Evolutionary conservation across 768 basidiomycete genomes (phyloP).

Genomic region (Mycena amicta): DNA sequence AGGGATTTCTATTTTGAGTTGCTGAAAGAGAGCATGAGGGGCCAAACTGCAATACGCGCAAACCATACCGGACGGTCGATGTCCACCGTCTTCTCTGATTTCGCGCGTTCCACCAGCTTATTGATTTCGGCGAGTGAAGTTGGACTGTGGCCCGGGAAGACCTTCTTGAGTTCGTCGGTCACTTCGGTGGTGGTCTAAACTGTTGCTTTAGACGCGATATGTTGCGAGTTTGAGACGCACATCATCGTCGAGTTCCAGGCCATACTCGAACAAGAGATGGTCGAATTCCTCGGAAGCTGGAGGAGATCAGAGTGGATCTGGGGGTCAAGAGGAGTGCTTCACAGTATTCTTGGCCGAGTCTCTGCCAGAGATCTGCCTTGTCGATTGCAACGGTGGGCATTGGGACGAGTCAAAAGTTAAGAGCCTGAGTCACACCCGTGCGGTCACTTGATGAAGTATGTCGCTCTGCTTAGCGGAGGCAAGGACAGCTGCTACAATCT

Average conservation of each 20-base stretch:
- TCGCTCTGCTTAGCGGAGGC: constrained; percentile 93
- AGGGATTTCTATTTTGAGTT: constrained; percentile 98
- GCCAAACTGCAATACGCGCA: not conserved
- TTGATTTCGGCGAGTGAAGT: constrained; percentile 41
- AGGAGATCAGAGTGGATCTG: constrained; percentile 21
- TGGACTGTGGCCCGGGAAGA: constrained; percentile 82
- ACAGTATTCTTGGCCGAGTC: constrained; percentile 86
- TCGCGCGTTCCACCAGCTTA: not conserved
- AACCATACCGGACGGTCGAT: not conserved
- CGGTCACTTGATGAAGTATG: constrained; percentile 75
- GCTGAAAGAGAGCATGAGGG: constrained; percentile 43
- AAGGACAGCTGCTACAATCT: constrained; percentile 98
- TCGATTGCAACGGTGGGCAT: constrained; percentile 98
- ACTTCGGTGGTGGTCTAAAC: constrained; percentile 86
- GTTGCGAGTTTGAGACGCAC: constrained; percentile 49
- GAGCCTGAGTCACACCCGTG: constrained; percentile 21
- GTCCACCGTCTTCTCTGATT: not conserved
- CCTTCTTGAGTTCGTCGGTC: constrained; percentile 78
- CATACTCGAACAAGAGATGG: constrained; percentile 94
- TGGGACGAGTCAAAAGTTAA: constrained; percentile 36
- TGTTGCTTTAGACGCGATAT: constrained; percentile 5
- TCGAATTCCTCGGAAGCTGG: constrained; percentile 94
- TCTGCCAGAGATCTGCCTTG: constrained; percentile 90
- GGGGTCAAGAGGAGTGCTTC: constrained; percentile 23
- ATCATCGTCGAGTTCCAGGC: constrained; percentile 96